Evolutionary conservation across 2,329 filamentous ascomycete species (phyloP).

Genomic region (Aspergillus quadricinctus): DNA sequence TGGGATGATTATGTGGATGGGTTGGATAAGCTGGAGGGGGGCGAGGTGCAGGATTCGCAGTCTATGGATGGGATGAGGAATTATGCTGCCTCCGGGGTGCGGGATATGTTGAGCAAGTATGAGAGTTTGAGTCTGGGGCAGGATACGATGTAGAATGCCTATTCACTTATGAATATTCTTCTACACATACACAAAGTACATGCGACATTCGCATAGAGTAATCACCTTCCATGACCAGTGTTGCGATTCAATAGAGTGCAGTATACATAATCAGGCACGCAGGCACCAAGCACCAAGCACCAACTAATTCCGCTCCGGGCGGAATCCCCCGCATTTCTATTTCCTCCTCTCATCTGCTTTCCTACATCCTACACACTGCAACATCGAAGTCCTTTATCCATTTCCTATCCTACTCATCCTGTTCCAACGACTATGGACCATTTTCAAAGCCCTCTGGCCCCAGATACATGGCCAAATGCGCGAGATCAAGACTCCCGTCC

Average conservation of each 20-base stretch:
- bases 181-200: too few relatives aligned
- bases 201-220: too few relatives aligned
- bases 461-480: slow-evolving; percentile 2
- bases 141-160: neutral
- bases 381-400: neutral
- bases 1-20: slow-evolving; percentile 12
- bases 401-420: neutral
- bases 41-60: neutral
- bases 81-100: slow-evolving; percentile 7
- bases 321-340: slow-evolving; percentile 16
- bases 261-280: too few relatives aligned
- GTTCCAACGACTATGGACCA: neutral
- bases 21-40: slow-evolving; percentile 6
- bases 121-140: slow-evolving; percentile 21
- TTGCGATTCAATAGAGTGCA: too few relatives aligned
- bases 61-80: too few relatives aligned
- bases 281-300: neutral
- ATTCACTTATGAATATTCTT: too few relatives aligned
- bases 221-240: too few relatives aligned
- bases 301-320: slow-evolving; percentile 2
- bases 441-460: neutral
- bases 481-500: slow-evolving; percentile 30
- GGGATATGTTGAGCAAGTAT: slow-evolving; percentile 22
- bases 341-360: neutral
- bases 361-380: neutral